Evolutionary conservation across 1,284 basidiomycete species (phyloP), one percentile per base, ranked within the genome.

Genomic region (Rhodotorula sp.): DNA sequence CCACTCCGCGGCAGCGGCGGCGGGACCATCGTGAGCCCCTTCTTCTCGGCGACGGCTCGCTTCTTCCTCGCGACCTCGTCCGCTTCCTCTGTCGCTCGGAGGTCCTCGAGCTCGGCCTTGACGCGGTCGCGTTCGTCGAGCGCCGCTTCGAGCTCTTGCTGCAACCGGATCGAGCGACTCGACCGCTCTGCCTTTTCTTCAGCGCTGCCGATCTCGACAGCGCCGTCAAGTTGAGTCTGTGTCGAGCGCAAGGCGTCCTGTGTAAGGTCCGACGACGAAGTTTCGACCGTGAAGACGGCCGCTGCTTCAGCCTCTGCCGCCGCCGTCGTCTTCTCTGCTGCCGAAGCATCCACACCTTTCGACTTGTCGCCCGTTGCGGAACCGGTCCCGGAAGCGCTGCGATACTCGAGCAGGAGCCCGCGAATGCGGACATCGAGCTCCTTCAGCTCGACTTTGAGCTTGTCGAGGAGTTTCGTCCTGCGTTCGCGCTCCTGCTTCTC

Each of bases 401-500:
- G 57, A 45, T 71, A 71, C 60, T 71, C 66, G 66, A 71, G 69
- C 10, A 71, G 29, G 29, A 67, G 51, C 26, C 24, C 60, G 15
- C 66, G 54, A 37, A 71, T 67, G 22, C 48, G 42, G 15, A 51
- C 57, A 24, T 71, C 69, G 46, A 71, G 56, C 44, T 62, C 67
- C 65, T 69, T 72, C 59, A 69, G 58, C 59, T 20, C 14, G 24
- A 20, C 60, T n/a, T 68, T 62, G n/a, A 61, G 45, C 59, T 30
- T 22, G 6, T 57, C 61, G 44, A 66, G 56, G 29, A 66, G 57
- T 44, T 64, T 65, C 18, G 53, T 5, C 24, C 63, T 62, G 61
- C 62, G 60, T 54, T 72, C 68, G 54, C 68, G 64, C 45, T 65
- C 68, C 42, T 66, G 69, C 60, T 75, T 72, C 66, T 73, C 71